These are phyloP conservation scores for Penicillium sp. DNA, from an alignment of 2,329 filamentous ascomycete genomes.

Conservation along the genomic window DNA sequence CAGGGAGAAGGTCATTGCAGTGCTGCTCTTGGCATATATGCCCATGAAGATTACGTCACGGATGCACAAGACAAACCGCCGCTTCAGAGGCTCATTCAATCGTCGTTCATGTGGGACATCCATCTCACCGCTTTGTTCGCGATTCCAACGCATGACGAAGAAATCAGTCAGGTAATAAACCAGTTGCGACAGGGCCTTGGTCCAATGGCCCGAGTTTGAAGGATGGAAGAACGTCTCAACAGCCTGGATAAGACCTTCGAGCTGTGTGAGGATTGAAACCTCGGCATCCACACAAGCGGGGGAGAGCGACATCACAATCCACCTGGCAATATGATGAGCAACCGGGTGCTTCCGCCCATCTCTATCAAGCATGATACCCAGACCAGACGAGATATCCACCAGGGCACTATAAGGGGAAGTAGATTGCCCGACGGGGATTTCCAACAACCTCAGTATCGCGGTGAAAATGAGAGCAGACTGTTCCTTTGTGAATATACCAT, in stretches of 20 bases:
- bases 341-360: slow-evolving; percentile 92
- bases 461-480: slow-evolving; percentile 94
- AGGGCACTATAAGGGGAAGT: slow-evolving; percentile 82
- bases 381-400: slow-evolving; percentile 78
- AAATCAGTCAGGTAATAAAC: slow-evolving; percentile 92
- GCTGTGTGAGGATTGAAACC: slow-evolving; percentile 75
- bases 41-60: slow-evolving; percentile 97
- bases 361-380: slow-evolving; percentile 83
- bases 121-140: slow-evolving; percentile 89
- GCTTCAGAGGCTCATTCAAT: slow-evolving; percentile 78
- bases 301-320: slow-evolving; percentile 90
- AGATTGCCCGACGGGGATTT: slow-evolving; percentile 95
- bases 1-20: slow-evolving; percentile 87
- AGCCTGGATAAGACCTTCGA: slow-evolving; percentile 90
- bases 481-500: slow-evolving; percentile 88
- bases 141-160: slow-evolving; percentile 96
- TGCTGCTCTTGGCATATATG: slow-evolving; percentile 91
- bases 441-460: slow-evolving; percentile 79
- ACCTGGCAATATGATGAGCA: slow-evolving; percentile 86
- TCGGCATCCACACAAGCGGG: slow-evolving; percentile 74
- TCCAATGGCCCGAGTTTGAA: slow-evolving; percentile 92
- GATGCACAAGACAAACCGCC: slow-evolving; percentile 82
- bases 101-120: slow-evolving; percentile 76
- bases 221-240: slow-evolving; percentile 99
- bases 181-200: slow-evolving; percentile 82